phyloP scores from a whole-genome alignment of 2,329 filamentous ascomycete genomes.

The Colletotrichum higginsianum region DNA sequence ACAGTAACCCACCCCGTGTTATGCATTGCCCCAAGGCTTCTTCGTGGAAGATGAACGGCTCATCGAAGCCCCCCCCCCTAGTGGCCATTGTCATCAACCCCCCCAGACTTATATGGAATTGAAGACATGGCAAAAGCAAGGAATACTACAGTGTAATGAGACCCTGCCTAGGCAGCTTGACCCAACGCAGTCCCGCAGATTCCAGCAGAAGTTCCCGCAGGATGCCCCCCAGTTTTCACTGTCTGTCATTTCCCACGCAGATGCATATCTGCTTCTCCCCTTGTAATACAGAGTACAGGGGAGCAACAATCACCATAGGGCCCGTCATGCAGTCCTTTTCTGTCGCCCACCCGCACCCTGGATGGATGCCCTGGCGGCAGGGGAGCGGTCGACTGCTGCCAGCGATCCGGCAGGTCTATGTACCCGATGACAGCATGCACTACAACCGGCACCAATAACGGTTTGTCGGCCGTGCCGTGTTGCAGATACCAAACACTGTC shows the following conservation, averaged over 20 bases:
- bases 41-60: slow-evolving; percentile 11
- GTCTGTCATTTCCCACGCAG: slow-evolving; percentile 18
- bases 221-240: not conserved
- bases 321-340: slow-evolving; percentile 6
- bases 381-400: slow-evolving; percentile 1
- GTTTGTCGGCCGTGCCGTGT: not conserved
- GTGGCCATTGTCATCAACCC: not conserved
- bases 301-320: not conserved
- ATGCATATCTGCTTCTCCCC: slow-evolving; percentile 11
- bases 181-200: slow-evolving; percentile 8
- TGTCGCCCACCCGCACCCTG: slow-evolving; percentile 10
- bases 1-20: not conserved
- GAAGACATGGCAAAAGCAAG: slow-evolving; percentile 29
- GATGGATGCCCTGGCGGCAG: not conserved
- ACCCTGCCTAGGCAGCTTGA: not conserved
- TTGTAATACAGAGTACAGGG: slow-evolving; percentile 4
- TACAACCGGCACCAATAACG: slow-evolving; percentile 12
- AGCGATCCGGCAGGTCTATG: slow-evolving; percentile 36
- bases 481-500: slow-evolving; percentile 29
- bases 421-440: slow-evolving; percentile 25
- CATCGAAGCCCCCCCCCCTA: not conserved
- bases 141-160: slow-evolving; percentile 1
- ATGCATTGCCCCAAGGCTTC: not conserved
- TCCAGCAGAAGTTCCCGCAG: slow-evolving; percentile 17
- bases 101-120: slow-evolving; percentile 24